Evolutionary conservation across 2,329 filamentous ascomycete genomes (phyloP).

Genomic region (Aspergillus pseudotamarii): DNA sequence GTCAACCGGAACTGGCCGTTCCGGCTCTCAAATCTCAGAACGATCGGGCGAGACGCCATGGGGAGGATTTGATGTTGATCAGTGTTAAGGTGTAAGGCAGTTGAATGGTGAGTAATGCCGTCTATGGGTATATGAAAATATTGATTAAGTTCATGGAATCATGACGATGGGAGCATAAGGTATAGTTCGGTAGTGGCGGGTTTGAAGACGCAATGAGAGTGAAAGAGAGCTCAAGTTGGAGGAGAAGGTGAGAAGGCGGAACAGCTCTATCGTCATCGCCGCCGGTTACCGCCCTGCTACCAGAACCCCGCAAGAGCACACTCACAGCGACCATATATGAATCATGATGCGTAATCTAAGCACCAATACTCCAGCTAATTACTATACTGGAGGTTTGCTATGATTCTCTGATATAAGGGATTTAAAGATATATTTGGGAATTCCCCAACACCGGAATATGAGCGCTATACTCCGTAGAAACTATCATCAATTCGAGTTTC

Average conservation of each 20-base stretch:
- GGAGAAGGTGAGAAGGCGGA: slow-evolving; percentile 16
- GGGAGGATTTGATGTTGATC: slow-evolving; percentile 3
- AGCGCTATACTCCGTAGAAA: no score
- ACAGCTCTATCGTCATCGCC: slow-evolving; percentile 31
- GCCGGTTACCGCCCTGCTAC: slow-evolving; percentile 10
- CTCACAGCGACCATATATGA: neutral
- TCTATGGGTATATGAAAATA: neutral
- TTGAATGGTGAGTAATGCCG: neutral
- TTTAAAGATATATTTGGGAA: no score
- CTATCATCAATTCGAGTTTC: neutral
- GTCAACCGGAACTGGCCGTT: slow-evolving; percentile 90
- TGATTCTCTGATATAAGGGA: no score
- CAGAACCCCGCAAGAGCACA: neutral
- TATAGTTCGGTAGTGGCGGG: neutral
- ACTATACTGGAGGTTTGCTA: neutral
- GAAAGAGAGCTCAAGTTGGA: neutral
- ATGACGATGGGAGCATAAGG: neutral
- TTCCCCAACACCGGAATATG: no score
- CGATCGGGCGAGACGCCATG: slow-evolving; percentile 61
- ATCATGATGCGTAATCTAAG: slow-evolving; percentile 3
- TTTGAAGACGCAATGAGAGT: neutral
- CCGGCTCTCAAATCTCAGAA: slow-evolving; percentile 84
- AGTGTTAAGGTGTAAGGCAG: neutral
- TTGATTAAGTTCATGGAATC: neutral
- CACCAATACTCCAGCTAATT: neutral